Evolutionary conservation across 179 eudicot species (phyloP).

Genomic region (Nepenthes alata): DNA sequence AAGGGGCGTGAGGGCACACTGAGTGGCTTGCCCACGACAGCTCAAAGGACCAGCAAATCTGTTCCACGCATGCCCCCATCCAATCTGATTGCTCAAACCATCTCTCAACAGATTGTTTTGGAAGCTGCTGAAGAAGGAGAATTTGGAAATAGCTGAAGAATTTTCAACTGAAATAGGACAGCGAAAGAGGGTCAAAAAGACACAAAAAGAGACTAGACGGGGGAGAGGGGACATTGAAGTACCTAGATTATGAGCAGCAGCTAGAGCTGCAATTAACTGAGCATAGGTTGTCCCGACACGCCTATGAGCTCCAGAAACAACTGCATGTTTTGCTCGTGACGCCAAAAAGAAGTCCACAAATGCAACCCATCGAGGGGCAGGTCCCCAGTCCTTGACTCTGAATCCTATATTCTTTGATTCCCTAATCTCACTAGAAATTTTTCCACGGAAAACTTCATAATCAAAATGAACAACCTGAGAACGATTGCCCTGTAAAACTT

Average conservation of each 20-base stretch:
- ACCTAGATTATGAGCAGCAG: constrained; percentile 72
- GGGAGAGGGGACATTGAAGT: constrained; percentile 4
- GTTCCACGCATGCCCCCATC: constrained; percentile 99
- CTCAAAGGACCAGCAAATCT: constrained; percentile 83
- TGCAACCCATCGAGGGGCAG: constrained; percentile 99
- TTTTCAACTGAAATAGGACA: constrained; percentile 30
- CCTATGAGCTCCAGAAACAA: constrained; percentile 83
- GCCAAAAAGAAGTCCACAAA: constrained; percentile 98
- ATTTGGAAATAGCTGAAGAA: constrained; percentile 22
- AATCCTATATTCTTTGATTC: constrained; percentile 23
- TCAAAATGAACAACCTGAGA: constrained; percentile 80
- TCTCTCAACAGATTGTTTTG: constrained; percentile 37
- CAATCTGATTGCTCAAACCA: constrained; percentile 70
- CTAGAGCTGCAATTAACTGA: constrained; percentile 74
- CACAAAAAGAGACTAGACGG: background rate
- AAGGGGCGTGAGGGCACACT: constrained; percentile 81
- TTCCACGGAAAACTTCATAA: constrained; percentile 52
- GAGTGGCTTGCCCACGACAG: constrained; percentile 54
- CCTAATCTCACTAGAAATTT: constrained; percentile 25
- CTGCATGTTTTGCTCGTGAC: constrained; percentile 74
- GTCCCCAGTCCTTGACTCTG: constrained; percentile 93
- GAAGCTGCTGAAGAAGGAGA: constrained; percentile 70
- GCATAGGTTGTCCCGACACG: constrained; percentile 98
- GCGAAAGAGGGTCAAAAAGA: constrained; percentile 2
- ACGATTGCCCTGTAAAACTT: background rate